Evolutionary conservation across 2,329 filamentous ascomycete genomes (phyloP), one percentile per base, ranked within the genome.

Genomic region (Colletotrichum sp.): DNA sequence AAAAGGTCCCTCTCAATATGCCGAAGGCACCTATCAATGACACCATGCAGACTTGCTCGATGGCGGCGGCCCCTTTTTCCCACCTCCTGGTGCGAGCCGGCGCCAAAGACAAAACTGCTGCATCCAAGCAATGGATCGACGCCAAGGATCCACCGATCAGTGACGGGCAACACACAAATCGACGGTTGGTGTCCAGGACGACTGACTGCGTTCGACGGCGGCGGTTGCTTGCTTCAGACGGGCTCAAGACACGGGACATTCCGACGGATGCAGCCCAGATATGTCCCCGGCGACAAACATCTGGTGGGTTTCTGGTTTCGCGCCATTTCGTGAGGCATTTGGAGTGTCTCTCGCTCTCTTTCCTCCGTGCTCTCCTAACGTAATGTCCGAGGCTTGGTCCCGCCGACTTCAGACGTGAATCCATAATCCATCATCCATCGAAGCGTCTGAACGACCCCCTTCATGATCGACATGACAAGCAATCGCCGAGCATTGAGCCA

Each of bases 71-170:
- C 21, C 36, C 26, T 59, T 55, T 32, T 34, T 30, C 10, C 28
- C 18, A 30, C 24, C 64, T 44, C 59, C 52, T 60, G 60, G 60
- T 30, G 44, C 21, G 62, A 63, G 21, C 9, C 49, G 39, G 39
- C 69, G 52, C 30, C 55, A 71, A 64, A 64, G 72, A 49, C 68
- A 75, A 52, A 32, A 68, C 60, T 49, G 34, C 24, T 55, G 60
- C 32, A 59, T 64, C 21, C 62, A 49, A 75, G 36, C 36, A 67
- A 67, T 30, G 26, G 73, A 76, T 76, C 70, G 70, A 73, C 73
- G 57, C 70, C 73, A 65, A 73, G 70, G 64, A 57, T 59, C 73
- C 73, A 65, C 70, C 26, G 39, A 68, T 65, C 9, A 62, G 1
- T 34, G 59, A 62, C 12, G 59, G 34, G 71, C 44, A 49, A 49